A percentile compares a stretch with the other conserved stretches of the same genome.
Conservation (phyloP, 805 yeast species). For the Wickerhamia fluorescens region DNA sequence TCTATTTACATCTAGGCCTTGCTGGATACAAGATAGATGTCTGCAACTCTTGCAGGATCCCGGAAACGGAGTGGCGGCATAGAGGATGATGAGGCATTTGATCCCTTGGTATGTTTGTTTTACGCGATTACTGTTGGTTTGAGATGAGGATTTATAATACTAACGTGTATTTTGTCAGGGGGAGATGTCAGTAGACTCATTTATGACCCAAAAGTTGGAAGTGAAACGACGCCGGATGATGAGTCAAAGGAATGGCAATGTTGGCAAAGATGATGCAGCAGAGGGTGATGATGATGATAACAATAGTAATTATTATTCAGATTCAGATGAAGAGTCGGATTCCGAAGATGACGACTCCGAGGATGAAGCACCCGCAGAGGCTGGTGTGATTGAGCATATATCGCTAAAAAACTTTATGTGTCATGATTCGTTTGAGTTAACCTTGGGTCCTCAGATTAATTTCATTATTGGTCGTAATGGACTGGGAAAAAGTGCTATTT, state of each 20-base stretch:
- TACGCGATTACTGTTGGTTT: too few relatives aligned
- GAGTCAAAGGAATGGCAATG: constrained; percentile 3
- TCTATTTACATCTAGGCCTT: too few relatives aligned
- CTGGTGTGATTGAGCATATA: constrained; percentile 66
- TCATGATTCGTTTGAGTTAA: constrained; percentile 71
- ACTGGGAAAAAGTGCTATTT: constrained; percentile 81
- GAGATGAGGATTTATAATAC: too few relatives aligned
- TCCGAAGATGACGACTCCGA: constrained; percentile 13
- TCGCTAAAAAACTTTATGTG: constrained; percentile 79
- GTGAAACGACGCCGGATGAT: constrained; percentile 3
- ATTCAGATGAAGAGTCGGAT: constrained; percentile 9
- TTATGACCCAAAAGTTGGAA: constrained; percentile 6
- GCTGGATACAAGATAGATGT: too few relatives aligned
- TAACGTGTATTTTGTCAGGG: too few relatives aligned
- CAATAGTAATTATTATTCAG: too few relatives aligned
- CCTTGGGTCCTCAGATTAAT: constrained; percentile 73
- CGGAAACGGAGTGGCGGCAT: too few relatives aligned
- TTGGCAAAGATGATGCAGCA: constrained; percentile 4
- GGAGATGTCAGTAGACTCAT: constrained; percentile 6
- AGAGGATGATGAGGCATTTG: too few relatives aligned
- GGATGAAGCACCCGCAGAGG: constrained; percentile 23
- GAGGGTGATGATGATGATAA: constrained; percentile 3
- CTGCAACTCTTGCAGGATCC: too few relatives aligned
- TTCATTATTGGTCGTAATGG: constrained; percentile 89
- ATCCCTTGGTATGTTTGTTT: too few relatives aligned